A percentile compares a stretch with the other conserved stretches of the same genome.
These are phyloP conservation scores for Mycosphaerelloides madeirae DNA, from an alignment of 2,329 filamentous ascomycete genomes.

Conservation along the genomic window DNA sequence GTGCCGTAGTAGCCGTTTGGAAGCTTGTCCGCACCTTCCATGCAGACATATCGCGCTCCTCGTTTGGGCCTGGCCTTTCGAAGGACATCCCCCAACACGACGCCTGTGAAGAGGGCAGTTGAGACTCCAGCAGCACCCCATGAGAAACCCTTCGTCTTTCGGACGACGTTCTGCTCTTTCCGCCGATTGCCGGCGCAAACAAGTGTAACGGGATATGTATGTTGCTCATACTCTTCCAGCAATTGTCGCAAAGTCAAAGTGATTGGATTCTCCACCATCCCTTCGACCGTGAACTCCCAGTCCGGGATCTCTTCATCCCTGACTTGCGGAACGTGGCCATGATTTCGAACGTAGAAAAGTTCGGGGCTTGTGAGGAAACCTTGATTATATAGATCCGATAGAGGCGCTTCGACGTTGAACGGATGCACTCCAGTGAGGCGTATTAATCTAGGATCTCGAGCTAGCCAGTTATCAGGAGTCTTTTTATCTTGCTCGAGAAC, in stretches of 20 bases:
- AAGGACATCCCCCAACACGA: conserved; percentile 68
- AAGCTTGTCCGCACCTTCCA: conserved; percentile 81
- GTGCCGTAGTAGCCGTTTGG: conserved; percentile 89
- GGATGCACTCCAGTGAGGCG: conserved; percentile 83
- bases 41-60: conserved; percentile 76
- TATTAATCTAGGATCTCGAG: conserved; percentile 75
- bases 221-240: conserved; percentile 68
- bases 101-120: conserved; percentile 82
- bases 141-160: conserved; percentile 89
- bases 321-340: conserved; percentile 75
- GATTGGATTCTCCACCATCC: conserved; percentile 74
- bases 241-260: conserved; percentile 68
- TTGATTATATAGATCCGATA: conserved; percentile 70
- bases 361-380: conserved; percentile 85
- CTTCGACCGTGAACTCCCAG: conserved; percentile 81
- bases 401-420: conserved; percentile 82
- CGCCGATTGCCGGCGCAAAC: conserved; percentile 88
- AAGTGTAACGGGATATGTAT: conserved; percentile 80
- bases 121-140: conserved; percentile 87
- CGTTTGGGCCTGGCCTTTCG: conserved; percentile 62
- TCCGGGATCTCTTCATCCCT: conserved; percentile 65
- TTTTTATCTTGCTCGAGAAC: conserved; percentile 72
- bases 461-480: conserved; percentile 78
- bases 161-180: conserved; percentile 87
- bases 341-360: conserved; percentile 87